Evolutionary conservation across 2,329 filamentous ascomycete genomes (phyloP).

Genomic region (Seiridium unicorne): DNA sequence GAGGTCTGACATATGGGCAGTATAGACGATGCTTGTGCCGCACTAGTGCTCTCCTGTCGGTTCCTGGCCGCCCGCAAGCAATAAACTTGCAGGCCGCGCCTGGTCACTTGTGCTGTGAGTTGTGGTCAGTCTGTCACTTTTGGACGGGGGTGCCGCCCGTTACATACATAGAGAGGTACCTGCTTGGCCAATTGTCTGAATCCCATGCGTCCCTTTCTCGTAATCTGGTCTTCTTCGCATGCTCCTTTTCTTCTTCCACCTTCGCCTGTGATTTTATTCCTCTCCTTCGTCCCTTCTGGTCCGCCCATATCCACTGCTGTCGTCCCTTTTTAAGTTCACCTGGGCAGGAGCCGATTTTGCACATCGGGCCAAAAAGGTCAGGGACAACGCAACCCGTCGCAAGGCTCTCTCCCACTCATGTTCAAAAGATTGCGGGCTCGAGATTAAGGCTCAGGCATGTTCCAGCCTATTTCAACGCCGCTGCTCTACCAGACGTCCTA

Average conservation of each 20-base stretch:
- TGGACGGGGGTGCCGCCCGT: background rate
- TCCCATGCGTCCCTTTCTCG: background rate
- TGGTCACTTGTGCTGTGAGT: background rate
- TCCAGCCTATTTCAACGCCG: slow-evolving; percentile 51
- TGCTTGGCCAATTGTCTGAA: background rate
- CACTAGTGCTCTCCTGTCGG: background rate
- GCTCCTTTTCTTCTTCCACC: background rate
- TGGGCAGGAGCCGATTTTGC: background rate
- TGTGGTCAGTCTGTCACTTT: background rate
- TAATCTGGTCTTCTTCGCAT: background rate
- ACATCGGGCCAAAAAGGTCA: background rate
- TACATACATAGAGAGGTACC: background rate
- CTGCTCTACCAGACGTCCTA: slow-evolving; percentile 42
- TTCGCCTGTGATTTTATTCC: background rate
- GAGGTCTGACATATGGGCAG: no score
- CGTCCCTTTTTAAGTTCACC: background rate
- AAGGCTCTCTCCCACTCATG: slow-evolving; percentile 8
- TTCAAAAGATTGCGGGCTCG: slow-evolving; percentile 16
- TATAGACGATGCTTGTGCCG: background rate
- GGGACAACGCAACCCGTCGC: no score
- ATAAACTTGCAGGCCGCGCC: background rate
- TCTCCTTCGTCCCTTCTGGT: background rate
- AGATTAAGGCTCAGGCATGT: slow-evolving; percentile 41
- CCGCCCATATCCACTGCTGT: background rate
- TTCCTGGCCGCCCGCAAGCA: background rate